These are phyloP conservation scores for Plasmodium relictum DNA, from an alignment of 169 alveolate genomes.

Conservation along the genomic window DNA sequence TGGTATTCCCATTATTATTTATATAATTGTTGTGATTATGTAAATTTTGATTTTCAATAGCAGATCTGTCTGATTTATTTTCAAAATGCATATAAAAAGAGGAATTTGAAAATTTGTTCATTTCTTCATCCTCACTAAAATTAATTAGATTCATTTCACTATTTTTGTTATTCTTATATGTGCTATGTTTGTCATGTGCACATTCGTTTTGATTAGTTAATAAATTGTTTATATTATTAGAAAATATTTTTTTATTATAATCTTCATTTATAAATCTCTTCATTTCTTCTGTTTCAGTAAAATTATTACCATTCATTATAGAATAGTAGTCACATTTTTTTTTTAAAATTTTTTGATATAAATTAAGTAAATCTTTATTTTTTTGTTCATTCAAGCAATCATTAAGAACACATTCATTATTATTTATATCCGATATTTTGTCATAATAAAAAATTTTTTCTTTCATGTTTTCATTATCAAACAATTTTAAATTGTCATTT, in stretches of 20 bases:
- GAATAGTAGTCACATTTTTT: conserved; percentile 4
- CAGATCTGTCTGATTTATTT: background rate
- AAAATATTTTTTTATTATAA: background rate
- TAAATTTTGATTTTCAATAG: background rate
- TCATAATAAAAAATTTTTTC: background rate
- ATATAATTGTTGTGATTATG: background rate
- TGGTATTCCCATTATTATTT: background rate
- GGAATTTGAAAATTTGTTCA: background rate
- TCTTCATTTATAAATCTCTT: background rate
- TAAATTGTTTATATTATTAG: background rate
- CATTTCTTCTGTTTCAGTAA: background rate
- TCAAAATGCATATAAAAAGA: conserved; percentile 3
- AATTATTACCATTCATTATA: background rate
- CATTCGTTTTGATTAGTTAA: background rate
- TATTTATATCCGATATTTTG: background rate
- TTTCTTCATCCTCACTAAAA: background rate
- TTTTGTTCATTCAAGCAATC: background rate
- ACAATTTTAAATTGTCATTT: background rate
- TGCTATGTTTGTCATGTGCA: background rate
- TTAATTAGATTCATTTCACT: background rate
- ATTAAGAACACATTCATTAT: background rate
- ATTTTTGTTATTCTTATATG: background rate
- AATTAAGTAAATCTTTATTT: conserved; percentile 22
- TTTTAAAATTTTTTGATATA: conserved; percentile 49
- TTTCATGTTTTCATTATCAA: background rate